A percentile compares a stretch with the other conserved stretches of the same genome.
These are phyloP conservation scores for Astrephomene gubernaculifera DNA, from an alignment of 139 green algal genomes.

Conservation along the genomic window DNA sequence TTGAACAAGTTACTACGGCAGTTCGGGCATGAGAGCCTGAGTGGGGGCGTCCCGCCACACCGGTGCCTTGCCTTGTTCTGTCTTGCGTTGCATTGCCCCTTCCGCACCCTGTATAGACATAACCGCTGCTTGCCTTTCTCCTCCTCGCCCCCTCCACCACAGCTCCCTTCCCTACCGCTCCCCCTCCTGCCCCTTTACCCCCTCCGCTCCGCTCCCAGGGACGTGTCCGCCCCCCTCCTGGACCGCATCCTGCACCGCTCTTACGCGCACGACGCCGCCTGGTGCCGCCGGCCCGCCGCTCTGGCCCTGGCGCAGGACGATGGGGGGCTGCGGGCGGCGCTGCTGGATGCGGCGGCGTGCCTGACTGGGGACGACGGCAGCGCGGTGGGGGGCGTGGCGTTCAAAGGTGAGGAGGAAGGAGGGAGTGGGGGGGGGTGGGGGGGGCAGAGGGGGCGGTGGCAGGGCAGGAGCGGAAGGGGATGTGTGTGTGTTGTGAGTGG, in stretches of 20 bases:
- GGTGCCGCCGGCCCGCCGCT: conserved; percentile 8
- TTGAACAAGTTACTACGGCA: no score
- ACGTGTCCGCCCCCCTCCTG: conserved; percentile 2
- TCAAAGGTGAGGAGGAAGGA: background rate
- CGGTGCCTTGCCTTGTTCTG: no score
- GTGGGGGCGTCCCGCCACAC: no score
- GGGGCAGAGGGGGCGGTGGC: background rate
- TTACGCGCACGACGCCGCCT: conserved; percentile 22
- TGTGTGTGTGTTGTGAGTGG: background rate
- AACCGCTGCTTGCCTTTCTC: no score
- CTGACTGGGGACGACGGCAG: conserved; percentile 5
- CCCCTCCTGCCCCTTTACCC: no score
- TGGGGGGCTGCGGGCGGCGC: conserved; percentile 13
- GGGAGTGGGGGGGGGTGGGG: background rate
- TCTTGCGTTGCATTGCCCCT: no score
- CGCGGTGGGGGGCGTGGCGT: background rate
- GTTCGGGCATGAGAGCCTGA: no score
- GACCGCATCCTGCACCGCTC: conserved; percentile 33
- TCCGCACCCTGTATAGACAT: no score
- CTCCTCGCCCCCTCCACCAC: no score
- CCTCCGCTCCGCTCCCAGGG: background rate
- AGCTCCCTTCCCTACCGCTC: no score
- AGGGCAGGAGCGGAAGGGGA: background rate
- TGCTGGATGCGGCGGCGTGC: conserved; percentile 16
- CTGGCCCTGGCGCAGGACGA: conserved; percentile 20